A percentile compares a stretch with the other conserved stretches of the same genome.
Evolutionary conservation across 2,329 filamentous ascomycete genomes (phyloP).

Genomic region (Ceratocystis albifundus): DNA sequence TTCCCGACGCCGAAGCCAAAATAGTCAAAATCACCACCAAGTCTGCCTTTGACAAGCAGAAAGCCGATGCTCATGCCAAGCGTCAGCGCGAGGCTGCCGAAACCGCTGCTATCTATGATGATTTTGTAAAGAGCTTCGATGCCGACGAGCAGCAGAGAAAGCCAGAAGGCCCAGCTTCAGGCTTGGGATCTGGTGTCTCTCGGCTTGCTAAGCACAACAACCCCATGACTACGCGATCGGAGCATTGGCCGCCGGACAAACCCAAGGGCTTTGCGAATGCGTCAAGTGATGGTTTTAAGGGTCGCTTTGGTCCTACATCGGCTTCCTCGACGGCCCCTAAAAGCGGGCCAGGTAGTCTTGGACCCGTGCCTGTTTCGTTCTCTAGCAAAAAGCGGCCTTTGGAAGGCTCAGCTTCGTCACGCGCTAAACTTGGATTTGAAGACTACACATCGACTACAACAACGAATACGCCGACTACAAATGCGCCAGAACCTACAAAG

Average conservation of each 20-base stretch:
- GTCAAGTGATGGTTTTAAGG: slow-evolving; percentile 34
- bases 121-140: slow-evolving; percentile 73
- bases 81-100: slow-evolving; percentile 72
- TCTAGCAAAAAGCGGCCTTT: slow-evolving; percentile 42
- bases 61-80: slow-evolving; percentile 82
- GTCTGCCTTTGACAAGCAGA: slow-evolving; percentile 78
- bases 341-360: slow-evolving; percentile 53
- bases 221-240: too few species aligned
- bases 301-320: slow-evolving; percentile 52
- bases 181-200: not conserved
- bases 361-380: slow-evolving; percentile 37
- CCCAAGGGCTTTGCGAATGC: slow-evolving; percentile 14
- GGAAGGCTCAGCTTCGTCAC: slow-evolving; percentile 28
- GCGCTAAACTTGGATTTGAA: slow-evolving; percentile 29
- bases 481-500: not conserved
- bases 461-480: not conserved
- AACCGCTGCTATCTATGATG: slow-evolving; percentile 73
- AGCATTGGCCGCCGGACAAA: not conserved
- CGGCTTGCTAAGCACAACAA: too few species aligned
- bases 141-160: slow-evolving; percentile 40
- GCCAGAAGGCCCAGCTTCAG: not conserved
- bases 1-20: slow-evolving; percentile 65
- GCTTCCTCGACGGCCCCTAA: slow-evolving; percentile 33
- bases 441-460: slow-evolving; percentile 28
- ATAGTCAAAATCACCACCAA: slow-evolving; percentile 71